Evolutionary conservation across 306 rosid species (phyloP), one percentile per base, ranked within the genome.

Genomic region (Gleditsia sinensis): DNA sequence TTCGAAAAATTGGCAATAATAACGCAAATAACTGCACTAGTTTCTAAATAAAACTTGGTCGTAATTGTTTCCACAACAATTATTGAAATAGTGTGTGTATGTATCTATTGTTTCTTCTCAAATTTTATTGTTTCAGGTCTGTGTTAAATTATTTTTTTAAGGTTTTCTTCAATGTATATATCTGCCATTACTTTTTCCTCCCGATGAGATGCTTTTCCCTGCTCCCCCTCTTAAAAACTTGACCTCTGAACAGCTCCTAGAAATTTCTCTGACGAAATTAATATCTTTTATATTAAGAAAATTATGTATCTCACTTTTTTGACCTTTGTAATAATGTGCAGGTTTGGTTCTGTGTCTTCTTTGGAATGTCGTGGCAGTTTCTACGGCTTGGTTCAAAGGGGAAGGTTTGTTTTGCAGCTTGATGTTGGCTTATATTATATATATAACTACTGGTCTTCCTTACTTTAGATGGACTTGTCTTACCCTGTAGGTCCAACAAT

Each of bases 351-450:
- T 60, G 57, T 90, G 92, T 57, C 92, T 95, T 76, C 9, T 69
- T 17, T 95, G 88, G 90, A 95, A 92, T 83, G 42, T 90, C 62
- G 63, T 84, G 27, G 96, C 98, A 20, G 87, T 86, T 78, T 67
- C 89, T 24, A 71, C 72, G 23, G 96, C 88, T 71, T 92, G 97
- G 91, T 28, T 88, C 69, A 68, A 78, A 42, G 97, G 97, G 49
- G 96, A 85, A 90, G 91, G 99, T 95, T 49, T 61, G 74, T 24
- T 75, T 76, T 64, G 50, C 40, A 66, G 53, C 71, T 58, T 33
- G 20, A 67, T 56, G 30, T 5, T 48, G 51, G 30, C 24, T 72
- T 43, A 24, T 23, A 61, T 51, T 21, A 32, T 50, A 59, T 11
- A 39, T 49, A n/a, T 64, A 19, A 21, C 19, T 57, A 28, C 8